These are phyloP conservation scores for Leishmania martiniquensis DNA, from an alignment of 208 protist genomes.

Conservation along the genomic window DNA sequence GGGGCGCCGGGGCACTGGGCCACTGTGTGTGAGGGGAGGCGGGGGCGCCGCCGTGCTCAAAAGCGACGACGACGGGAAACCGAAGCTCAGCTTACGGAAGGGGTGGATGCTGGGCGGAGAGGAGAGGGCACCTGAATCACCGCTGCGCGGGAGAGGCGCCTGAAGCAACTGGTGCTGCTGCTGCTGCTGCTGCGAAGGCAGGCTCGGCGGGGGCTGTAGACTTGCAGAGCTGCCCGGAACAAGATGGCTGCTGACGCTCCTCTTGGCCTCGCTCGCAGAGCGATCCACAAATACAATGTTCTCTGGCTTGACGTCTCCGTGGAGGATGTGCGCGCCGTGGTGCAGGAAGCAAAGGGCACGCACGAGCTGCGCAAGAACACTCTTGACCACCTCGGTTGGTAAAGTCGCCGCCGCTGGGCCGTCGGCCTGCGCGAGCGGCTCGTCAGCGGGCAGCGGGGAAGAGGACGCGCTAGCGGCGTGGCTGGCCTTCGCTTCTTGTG, in stretches of 20 bases:
- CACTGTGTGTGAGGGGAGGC: not conserved
- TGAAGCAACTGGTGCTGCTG: not conserved
- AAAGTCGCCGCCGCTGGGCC: slow-evolving; percentile 6
- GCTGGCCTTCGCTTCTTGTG: slow-evolving; percentile 7
- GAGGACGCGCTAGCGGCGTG: not conserved
- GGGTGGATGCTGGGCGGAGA: not conserved
- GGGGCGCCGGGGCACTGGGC: not conserved
- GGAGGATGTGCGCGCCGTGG: slow-evolving; percentile 73
- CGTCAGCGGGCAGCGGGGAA: not conserved
- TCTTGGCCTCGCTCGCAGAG: slow-evolving; percentile 2
- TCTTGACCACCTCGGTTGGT: slow-evolving; percentile 24
- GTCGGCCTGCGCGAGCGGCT: not conserved
- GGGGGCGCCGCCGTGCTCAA: not conserved
- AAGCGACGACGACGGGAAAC: not conserved
- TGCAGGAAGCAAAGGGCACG: slow-evolving; percentile 70
- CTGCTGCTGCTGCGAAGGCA: not conserved
- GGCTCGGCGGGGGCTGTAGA: not conserved
- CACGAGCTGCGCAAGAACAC: slow-evolving; percentile 84
- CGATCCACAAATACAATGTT: slow-evolving; percentile 73
- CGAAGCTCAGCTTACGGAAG: not conserved
- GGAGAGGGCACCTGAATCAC: not conserved
- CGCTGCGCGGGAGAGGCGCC: not conserved
- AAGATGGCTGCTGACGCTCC: not conserved
- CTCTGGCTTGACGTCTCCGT: slow-evolving; percentile 96
- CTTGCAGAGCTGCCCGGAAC: slow-evolving; percentile 17